phyloP scores from a whole-genome alignment of 345 rosid species.

The Hypericum perforatum region DNA sequence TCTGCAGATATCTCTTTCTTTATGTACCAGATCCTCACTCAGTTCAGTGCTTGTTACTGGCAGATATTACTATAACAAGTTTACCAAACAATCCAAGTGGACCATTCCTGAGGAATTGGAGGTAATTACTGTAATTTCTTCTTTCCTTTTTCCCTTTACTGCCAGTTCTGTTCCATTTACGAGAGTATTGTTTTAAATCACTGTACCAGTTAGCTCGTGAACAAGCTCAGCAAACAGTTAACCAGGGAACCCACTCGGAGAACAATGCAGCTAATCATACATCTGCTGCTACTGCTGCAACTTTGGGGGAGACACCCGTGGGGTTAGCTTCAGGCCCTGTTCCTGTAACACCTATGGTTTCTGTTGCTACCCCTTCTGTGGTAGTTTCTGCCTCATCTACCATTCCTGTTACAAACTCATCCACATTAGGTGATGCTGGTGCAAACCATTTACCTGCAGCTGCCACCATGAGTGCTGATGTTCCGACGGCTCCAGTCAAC shows the following conservation, averaged over 20 bases:
- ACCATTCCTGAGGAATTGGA: conserved; percentile 88
- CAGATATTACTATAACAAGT: conserved; percentile 94
- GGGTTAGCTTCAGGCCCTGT: conserved; percentile 48
- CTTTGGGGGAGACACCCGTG: conserved; percentile 30
- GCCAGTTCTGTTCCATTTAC: conserved; percentile 7
- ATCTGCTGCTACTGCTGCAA: conserved; percentile 30
- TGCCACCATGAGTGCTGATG: conserved; percentile 25
- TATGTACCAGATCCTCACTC: not conserved
- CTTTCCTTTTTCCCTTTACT: conserved; percentile 10
- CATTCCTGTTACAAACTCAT: conserved; percentile 28
- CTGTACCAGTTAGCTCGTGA: conserved; percentile 85
- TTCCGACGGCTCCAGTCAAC: conserved; percentile 23
- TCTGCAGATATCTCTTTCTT: not conserved
- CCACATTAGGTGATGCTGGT: conserved; percentile 19
- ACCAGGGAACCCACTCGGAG: conserved; percentile 34
- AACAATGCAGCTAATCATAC: conserved; percentile 35
- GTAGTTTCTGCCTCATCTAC: conserved; percentile 38
- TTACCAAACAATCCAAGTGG: conserved; percentile 93
- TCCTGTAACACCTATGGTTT: conserved; percentile 36
- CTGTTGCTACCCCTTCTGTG: conserved; percentile 29
- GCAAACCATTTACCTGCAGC: conserved; percentile 26
- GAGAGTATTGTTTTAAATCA: conserved; percentile 15
- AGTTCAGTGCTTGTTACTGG: conserved; percentile 8
- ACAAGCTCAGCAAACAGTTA: conserved; percentile 53
- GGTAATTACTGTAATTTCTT: conserved; percentile 33